phyloP scores from a whole-genome alignment of 306 rosid genomes.

The Prinsepia uniflora region DNA sequence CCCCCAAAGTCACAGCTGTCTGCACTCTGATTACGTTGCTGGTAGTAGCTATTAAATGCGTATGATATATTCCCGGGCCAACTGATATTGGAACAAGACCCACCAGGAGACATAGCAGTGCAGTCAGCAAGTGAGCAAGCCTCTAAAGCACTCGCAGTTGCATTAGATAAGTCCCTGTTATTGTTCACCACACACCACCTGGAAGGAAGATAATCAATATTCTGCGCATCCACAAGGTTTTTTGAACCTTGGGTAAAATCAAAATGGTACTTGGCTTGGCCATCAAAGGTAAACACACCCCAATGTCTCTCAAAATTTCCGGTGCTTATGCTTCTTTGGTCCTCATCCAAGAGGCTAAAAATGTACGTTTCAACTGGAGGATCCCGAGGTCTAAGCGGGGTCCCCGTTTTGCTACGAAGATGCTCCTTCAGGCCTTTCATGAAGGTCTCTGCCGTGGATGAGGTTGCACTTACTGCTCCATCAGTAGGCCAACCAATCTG shows the following conservation, averaged over 20 bases:
- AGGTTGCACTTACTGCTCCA: constrained; percentile 66
- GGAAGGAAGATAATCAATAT: constrained; percentile 71
- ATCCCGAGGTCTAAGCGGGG: constrained; percentile 62
- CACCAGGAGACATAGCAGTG: constrained; percentile 62
- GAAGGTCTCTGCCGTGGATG: constrained; percentile 62
- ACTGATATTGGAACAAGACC: constrained; percentile 78
- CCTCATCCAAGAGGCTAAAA: constrained; percentile 82
- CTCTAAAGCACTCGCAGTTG: constrained; percentile 49
- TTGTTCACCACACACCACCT: constrained; percentile 96
- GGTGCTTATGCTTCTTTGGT: constrained; percentile 54
- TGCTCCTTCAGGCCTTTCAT: constrained; percentile 67
- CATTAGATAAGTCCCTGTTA: constrained; percentile 65
- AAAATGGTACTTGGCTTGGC: constrained; percentile 80
- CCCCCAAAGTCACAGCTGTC: constrained; percentile 75
- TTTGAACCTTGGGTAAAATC: constrained; percentile 59
- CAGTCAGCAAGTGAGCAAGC: constrained; percentile 82
- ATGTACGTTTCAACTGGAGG: constrained; percentile 64
- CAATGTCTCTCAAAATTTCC: constrained; percentile 86
- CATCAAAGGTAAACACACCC: constrained; percentile 93
- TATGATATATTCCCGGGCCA: constrained; percentile 85
- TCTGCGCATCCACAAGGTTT: constrained; percentile 61
- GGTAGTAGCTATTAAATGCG: constrained; percentile 86
- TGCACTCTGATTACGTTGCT: constrained; percentile 74
- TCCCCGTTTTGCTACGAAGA: constrained; percentile 57
- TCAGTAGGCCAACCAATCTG: constrained; percentile 99